Conservation (phyloP, 2,329 filamentous ascomycete genomes). For the Beauveria caledonica region DNA sequence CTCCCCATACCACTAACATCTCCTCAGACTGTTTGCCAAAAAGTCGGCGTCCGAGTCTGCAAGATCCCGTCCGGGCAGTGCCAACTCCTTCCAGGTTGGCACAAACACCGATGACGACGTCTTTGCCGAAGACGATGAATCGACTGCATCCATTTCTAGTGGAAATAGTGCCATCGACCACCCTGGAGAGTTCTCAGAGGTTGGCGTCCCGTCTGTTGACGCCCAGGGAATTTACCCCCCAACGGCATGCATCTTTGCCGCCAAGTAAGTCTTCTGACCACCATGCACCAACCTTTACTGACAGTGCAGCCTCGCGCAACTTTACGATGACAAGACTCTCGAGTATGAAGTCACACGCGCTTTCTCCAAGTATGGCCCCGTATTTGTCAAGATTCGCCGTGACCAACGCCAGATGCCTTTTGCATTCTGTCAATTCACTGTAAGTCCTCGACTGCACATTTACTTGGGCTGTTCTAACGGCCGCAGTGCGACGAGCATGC, state of each 20-base stretch:
- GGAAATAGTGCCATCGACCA: not conserved
- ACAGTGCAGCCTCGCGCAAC: constrained; percentile 40
- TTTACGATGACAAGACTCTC: constrained; percentile 41
- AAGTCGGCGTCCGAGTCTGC: constrained; percentile 8
- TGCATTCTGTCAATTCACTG: constrained; percentile 56
- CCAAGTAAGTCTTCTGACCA: constrained; percentile 44
- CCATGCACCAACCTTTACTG: constrained; percentile 4
- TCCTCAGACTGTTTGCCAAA: not conserved
- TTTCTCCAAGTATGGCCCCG: constrained; percentile 47
- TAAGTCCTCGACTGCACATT: constrained; percentile 25
- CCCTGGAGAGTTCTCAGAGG: not conserved
- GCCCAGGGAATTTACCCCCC: constrained; percentile 44
- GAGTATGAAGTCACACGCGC: constrained; percentile 42
- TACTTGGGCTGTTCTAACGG: constrained; percentile 18
- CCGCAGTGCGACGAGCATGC: constrained; percentile 38
- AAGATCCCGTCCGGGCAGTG: constrained; percentile 7
- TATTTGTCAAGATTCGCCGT: constrained; percentile 56
- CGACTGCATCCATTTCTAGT: not conserved
- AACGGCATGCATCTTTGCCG: constrained; percentile 54
- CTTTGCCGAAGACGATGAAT: constrained; percentile 9
- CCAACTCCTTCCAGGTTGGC: constrained; percentile 10
- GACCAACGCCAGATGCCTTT: constrained; percentile 52
- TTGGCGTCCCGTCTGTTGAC: not conserved
- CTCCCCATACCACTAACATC: not conserved
- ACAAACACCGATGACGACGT: constrained; percentile 12